Evolutionary conservation across 179 eudicot genomes (phyloP), one percentile per base, ranked within the genome.

Genomic region (Actinidia chinensis): DNA sequence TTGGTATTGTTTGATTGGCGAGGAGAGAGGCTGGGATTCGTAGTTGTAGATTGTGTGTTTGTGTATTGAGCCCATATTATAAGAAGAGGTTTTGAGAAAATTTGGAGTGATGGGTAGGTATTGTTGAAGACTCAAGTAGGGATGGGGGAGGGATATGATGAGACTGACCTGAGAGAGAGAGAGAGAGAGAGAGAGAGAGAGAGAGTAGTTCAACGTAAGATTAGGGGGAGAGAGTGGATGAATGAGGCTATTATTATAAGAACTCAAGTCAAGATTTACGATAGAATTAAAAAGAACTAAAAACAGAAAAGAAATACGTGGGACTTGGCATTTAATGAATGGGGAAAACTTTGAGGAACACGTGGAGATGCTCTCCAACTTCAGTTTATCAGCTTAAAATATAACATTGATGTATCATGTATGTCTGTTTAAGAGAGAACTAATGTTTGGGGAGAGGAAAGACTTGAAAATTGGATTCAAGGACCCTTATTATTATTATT

Each of bases 1-100:
- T 28, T 28, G 33, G 8, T 78, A 74, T 70, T 22, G 69, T 50
- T 78, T 85, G 83, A 85, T 73, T 65, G 81, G 76, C 63, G 33
- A 28, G 33, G 58, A 9, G 64, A 73, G 79, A 52, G 68, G 1
- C 13, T 77, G 82, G 18, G 79, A 63, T 79, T 61, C 76, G 58
- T 76, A 68, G 64, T 51, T 42, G 76, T 40, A 64, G 42, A 73
- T 68, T 23, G 47, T 2, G 25, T 44, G 80, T 65, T 17, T 82
- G 65, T 68, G 61, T 66, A 67, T 28, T 73, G 82, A 58, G 52
- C 42, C 76, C 79, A 79, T 73, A 28, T 28, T 28, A 28, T 28
- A 28, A 28, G 33, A 28, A 28, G 33, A 28, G 33, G 33, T 33
- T 1, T 42, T 60, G 36, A 60, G 44, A 48, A 17, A 69, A 18